Conservation (phyloP, 352 stramenopile species). For the Phytophthora ohioensis region DNA sequence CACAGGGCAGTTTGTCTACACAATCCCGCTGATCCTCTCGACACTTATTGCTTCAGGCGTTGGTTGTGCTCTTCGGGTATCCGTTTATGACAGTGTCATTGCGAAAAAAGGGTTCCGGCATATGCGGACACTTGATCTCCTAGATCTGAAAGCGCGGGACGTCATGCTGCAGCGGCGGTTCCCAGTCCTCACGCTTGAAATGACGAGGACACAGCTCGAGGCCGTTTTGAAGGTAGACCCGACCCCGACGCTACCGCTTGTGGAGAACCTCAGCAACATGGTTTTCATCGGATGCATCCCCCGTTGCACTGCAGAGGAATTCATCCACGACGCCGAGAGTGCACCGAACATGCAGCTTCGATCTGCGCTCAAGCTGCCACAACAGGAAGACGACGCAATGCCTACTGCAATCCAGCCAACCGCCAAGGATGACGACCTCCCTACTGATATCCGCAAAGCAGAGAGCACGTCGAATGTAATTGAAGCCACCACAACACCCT, state of each 20-base stretch:
- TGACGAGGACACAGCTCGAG: conserved; percentile 40
- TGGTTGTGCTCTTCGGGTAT: conserved; percentile 62
- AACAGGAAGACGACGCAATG: not conserved
- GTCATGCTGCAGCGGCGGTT: conserved; percentile 57
- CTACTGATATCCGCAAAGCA: conserved; percentile 1
- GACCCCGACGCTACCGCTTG: conserved; percentile 46
- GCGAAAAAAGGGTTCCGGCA: conserved; percentile 64
- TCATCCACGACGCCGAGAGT: conserved; percentile 7
- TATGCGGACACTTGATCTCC: conserved; percentile 56
- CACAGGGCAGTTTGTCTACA: conserved; percentile 76
- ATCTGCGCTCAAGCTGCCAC: conserved; percentile 11
- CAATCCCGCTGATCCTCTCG: conserved; percentile 66
- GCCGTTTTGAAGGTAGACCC: conserved; percentile 31
- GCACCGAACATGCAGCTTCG: conserved; percentile 1
- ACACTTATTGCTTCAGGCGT: conserved; percentile 59
- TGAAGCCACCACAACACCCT: conserved; percentile 14
- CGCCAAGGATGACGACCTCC: conserved; percentile 6
- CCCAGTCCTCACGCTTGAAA: conserved; percentile 52
- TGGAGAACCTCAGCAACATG: conserved; percentile 47
- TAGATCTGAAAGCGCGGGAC: conserved; percentile 56
- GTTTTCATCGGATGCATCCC: conserved; percentile 60
- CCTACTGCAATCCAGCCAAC: not conserved
- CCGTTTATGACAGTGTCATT: conserved; percentile 72
- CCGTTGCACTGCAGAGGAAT: conserved; percentile 33
- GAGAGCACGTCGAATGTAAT: not conserved